Evolutionary conservation across 768 basidiomycete genomes (phyloP).

Genomic region (Lentinula aciculospora): DNA sequence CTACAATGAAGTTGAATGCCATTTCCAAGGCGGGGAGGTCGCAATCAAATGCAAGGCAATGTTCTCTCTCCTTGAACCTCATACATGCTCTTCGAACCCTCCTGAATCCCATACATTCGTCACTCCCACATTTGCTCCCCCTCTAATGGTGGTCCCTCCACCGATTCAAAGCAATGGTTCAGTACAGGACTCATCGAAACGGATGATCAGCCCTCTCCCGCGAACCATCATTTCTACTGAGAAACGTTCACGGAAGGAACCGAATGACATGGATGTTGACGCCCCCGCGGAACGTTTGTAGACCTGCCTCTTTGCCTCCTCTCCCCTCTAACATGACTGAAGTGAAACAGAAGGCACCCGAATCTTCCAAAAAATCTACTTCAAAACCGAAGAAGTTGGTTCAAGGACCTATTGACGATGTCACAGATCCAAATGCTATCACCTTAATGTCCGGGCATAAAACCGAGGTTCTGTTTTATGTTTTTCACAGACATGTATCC

Average conservation of each 20-base stretch:
- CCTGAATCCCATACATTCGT: constrained; percentile 19
- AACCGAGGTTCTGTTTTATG: constrained; percentile 39
- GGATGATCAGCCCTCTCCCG: constrained; percentile 45
- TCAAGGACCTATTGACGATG: constrained; percentile 37
- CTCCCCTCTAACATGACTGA: background rate
- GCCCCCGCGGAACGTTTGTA: constrained; percentile 23
- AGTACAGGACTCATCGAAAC: constrained; percentile 28
- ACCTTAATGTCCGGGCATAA: constrained; percentile 54
- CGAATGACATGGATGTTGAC: constrained; percentile 45
- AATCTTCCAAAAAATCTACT: constrained; percentile 9
- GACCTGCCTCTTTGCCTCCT: background rate
- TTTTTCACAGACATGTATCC: background rate
- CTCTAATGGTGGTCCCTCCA: constrained; percentile 6
- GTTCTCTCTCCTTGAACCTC: constrained; percentile 73
- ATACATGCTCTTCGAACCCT: constrained; percentile 59
- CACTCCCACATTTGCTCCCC: constrained; percentile 9
- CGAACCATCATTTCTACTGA: constrained; percentile 47
- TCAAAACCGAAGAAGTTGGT: constrained; percentile 26
- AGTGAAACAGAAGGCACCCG: constrained; percentile 9
- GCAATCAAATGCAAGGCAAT: constrained; percentile 59
- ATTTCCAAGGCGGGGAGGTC: constrained; percentile 64
- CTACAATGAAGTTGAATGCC: constrained; percentile 78
- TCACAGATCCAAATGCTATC: constrained; percentile 34
- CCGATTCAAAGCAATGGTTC: constrained; percentile 8
- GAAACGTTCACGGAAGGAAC: constrained; percentile 55